These are phyloP conservation scores for Rubus idaeus DNA, from an alignment of 306 rosid species.

Conservation along the genomic window DNA sequence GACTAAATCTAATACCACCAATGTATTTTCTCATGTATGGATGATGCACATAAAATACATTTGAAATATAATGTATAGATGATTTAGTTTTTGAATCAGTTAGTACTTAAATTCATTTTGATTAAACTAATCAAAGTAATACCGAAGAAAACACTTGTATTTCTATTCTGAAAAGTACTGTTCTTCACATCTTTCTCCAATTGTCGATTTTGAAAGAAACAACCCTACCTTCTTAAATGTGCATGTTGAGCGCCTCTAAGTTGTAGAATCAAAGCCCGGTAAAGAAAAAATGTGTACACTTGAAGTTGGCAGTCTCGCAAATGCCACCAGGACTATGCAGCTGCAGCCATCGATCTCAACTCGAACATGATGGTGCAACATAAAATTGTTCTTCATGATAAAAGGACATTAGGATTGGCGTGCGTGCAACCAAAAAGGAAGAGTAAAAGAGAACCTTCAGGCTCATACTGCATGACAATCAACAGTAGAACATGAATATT, in stretches of 20 bases:
- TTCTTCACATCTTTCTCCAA: conserved; percentile 11
- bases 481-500: conserved; percentile 30
- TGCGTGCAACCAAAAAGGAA: conserved; percentile 5
- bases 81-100: too few relatives aligned
- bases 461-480: conserved; percentile 31
- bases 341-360: conserved; percentile 12
- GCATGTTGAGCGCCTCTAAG: neutral
- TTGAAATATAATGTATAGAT: too few relatives aligned
- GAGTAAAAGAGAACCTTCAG: conserved; percentile 3
- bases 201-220: neutral
- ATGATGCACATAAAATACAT: too few relatives aligned
- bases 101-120: too few relatives aligned
- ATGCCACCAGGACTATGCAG: conserved; percentile 10
- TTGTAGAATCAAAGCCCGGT: neutral
- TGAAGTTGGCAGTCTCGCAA: neutral
- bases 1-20: too few relatives aligned
- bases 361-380: conserved; percentile 4
- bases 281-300: neutral
- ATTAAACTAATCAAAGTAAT: too few relatives aligned
- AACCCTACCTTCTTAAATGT: conserved; percentile 2
- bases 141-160: neutral
- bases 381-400: conserved; percentile 3
- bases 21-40: too few relatives aligned
- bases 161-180: conserved; percentile 10
- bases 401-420: neutral